Base-by-base conservation (phyloP, 2,329 filamentous ascomycete genomes). In the Phialophora expanda region DNA sequence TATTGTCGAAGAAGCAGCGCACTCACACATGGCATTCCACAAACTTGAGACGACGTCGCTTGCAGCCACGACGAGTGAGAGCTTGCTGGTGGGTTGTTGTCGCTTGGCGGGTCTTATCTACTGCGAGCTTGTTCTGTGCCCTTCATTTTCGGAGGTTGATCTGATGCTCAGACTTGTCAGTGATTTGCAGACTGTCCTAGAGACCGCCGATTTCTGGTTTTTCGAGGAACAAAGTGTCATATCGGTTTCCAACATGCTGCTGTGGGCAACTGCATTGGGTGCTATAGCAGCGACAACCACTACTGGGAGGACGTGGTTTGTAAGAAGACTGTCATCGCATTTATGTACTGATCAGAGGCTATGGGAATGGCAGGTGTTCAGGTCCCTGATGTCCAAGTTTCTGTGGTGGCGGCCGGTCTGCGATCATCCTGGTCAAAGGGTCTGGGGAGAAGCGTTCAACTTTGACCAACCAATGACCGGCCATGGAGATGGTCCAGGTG, bases 361-460 rank as follows among this genome's bases (percentile, higher is more conserved):
- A 28, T 28, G 28, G 12, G 14, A 32, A 14, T 55, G 53, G 53
- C 53, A 55, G 22, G 53, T 22, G n/a, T n/a, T 55, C 17, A 55
- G 53, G 8, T 55, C 53, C n/a, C 4, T 55, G 24, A 20, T 55
- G 28, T 55, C 28, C 26, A 55, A 17, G 6, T 55, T 30, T 20
- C 17, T 55, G 28, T 55, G 53, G 53, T 55, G 53, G 53, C 53
- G 17, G 3, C 53, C 53, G 32, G 28, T 34, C 26, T 55, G 53
- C n/a, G 53, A 55, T 20, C 28, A 28, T 4, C 53, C 53, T 5
- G 53, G 53, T 55, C 53, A 34, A n/a, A 34, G 8, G 4, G 26
- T 34, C n/a, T 55, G 53, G 53, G 17, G 8, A 20, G 26, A 55
- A 34, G 53, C 53, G 28, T 20, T n/a, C 11, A n/a, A 20, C 11